Base-by-base conservation (phyloP, 1,284 basidiomycete species). In the Trichosporon asahii region DNA sequence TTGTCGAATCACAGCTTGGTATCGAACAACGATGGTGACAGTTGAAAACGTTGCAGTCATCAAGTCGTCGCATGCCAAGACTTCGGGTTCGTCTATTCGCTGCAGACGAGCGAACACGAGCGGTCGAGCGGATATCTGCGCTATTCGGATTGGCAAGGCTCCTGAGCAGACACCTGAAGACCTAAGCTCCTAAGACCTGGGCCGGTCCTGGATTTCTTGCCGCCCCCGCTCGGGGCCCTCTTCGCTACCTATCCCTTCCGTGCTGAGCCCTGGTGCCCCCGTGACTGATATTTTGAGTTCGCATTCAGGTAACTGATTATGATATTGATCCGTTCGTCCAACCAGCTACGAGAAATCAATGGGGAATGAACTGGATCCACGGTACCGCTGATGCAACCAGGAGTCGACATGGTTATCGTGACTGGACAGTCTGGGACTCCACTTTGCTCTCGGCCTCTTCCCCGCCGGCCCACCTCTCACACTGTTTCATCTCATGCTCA, bases 261-360 rank as follows among this genome's bases (percentile, higher is more conserved):
- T 40, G 37, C 31, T 40, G 18, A 4, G 23, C 49, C 49, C 49
- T 53, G 49, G 4, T 53, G 49, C 49, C 49, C 49, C 49, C 49
- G 49, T 53, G 49, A 53, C 49, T 53, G 49, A 53, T 25, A 53
- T 53, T 53, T 53, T 53, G 49, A 53, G 49, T 53, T 53, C 8
- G 12, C 49, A 53, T 53, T 53, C 49, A 53, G 49, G 49, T 53
- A 4, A 23, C 21, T 53, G 49, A 53, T 53, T 53, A 11, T 9
- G 21, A 53, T 25, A 53, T 23, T 53, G 49, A 53, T 53, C n/a
- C 49, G 49, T 25, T 25, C 21, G 23, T 53, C 49, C 49, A 53
- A 53, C 49, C 49, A 53, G 18, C n/a, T 11, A 18, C 23, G 21
- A 23, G 49, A 53, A 44, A 44, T n/a, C 40, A n/a, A 44, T 44